Evolutionary conservation across 108 stramenopile genomes (phyloP), one percentile per base, ranked within the genome.

Genomic region (Discostella stelligeroides): DNA sequence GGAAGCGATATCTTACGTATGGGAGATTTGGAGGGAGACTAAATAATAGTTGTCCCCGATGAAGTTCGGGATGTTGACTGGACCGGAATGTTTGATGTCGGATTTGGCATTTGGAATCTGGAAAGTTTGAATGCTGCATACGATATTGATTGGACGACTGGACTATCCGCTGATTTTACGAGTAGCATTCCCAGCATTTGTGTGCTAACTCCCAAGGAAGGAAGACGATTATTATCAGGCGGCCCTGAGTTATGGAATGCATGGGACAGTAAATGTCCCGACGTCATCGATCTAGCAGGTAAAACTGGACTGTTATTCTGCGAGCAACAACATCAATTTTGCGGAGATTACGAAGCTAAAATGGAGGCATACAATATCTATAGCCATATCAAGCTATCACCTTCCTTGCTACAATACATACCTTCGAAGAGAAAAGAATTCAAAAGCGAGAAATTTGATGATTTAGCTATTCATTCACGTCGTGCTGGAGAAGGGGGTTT

Each of bases 241-340:
- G 77, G 77, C 13, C 64, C 70, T 4, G n/a, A 60, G 14, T 49
- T 65, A 42, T 79, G 77, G 77, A 48, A 71, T 63, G 43, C 70
- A 54, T 79, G 77, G 77, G 77, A 79, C 47, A 17, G 11, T 12
- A 66, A 66, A 34, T 79, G 77, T 45, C 77, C 77, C 7, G 77
- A 79, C 61, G 53, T 79, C 3, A 71, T 79, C 24, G 63, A 79
- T 68, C 30, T 79, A 40, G 77, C 65, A 2, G 77, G 77, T n/a
- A 71, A 66, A 42, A 79, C 77, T 4, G 77, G 77, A 1, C 39
- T 79, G 23, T 67, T 79, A 40, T 79, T 79, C 45, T 79, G 77
- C 39, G 60, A 79, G 15, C 64, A 68, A 24, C 77, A 79, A 51
- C 77, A 79, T 66, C 77, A 79, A 61, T 79, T 79, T 41, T 79